Conservation (phyloP, 208 protist species). For the Leishmania amazonensis region DNA sequence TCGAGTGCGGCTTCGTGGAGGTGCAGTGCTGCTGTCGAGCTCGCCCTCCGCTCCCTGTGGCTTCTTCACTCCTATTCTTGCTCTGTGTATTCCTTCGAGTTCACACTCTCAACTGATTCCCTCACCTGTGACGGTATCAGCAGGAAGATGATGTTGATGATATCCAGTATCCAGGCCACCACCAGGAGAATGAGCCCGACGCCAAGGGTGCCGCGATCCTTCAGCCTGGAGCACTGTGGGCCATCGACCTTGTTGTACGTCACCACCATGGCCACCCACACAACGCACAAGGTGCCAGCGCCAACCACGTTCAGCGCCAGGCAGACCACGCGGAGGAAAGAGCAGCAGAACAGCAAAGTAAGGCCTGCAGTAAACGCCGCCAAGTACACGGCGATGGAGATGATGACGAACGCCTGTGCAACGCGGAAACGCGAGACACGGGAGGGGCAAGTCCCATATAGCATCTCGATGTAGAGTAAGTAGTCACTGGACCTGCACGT, state of each 20-base stretch:
- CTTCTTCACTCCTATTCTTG: background rate
- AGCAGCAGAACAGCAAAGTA: conserved; percentile 43
- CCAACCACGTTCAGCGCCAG: conserved; percentile 33
- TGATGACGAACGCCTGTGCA: conserved; percentile 47
- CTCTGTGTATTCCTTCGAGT: background rate
- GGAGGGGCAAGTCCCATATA: conserved; percentile 14
- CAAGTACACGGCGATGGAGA: conserved; percentile 23
- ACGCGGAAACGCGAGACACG: conserved; percentile 38
- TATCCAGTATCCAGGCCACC: conserved; percentile 36
- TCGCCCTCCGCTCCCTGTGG: background rate
- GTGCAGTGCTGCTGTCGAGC: no score
- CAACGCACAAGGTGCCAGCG: conserved; percentile 19
- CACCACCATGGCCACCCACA: conserved; percentile 45
- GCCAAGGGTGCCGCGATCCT: conserved; percentile 21
- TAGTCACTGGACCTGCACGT: conserved; percentile 14
- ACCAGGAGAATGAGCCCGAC: conserved; percentile 37
- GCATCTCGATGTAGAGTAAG: no score
- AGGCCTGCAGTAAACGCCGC: conserved; percentile 21
- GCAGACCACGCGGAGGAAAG: conserved; percentile 36
- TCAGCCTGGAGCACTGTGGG: background rate
- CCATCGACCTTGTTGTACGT: conserved; percentile 17
- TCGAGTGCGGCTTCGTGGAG: no score
- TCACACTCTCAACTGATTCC: background rate
- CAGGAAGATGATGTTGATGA: conserved; percentile 41
- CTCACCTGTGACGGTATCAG: conserved; percentile 16